Evolutionary conservation across 2,329 filamentous ascomycete species (phyloP).

Genomic region (Drechslerella dactyloides): DNA sequence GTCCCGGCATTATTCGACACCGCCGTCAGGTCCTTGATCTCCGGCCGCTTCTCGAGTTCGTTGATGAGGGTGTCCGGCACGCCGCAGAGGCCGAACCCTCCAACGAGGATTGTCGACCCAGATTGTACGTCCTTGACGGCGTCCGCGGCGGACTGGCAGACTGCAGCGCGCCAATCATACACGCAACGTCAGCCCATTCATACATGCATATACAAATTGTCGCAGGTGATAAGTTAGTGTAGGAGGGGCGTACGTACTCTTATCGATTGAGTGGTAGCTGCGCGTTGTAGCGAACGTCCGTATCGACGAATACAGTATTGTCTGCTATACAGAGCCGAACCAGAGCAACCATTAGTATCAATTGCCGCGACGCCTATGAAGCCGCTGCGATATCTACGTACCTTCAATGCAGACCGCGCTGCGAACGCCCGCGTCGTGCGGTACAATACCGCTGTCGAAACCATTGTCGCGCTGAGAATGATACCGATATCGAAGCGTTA

Average conservation of each 20-base stretch:
- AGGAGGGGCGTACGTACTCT: slow-evolving; percentile 9
- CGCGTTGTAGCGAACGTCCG: slow-evolving; percentile 49
- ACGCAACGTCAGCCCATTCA: neutral
- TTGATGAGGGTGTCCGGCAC: slow-evolving; percentile 77
- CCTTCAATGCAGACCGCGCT: slow-evolving; percentile 36
- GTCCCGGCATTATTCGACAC: slow-evolving; percentile 82
- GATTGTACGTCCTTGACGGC: slow-evolving; percentile 74
- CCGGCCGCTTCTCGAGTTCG: slow-evolving; percentile 63
- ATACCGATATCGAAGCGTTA: too few species aligned
- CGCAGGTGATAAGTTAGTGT: neutral
- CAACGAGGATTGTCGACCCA: slow-evolving; percentile 73
- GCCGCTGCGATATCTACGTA: slow-evolving; percentile 3
- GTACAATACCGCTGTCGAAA: slow-evolving; percentile 29
- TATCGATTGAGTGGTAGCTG: slow-evolving; percentile 37
- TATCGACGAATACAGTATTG: slow-evolving; percentile 42
- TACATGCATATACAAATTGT: neutral
- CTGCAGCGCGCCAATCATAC: slow-evolving; percentile 28
- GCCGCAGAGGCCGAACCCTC: slow-evolving; percentile 82
- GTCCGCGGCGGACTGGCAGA: slow-evolving; percentile 65
- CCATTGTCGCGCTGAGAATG: slow-evolving; percentile 12
- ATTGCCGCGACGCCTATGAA: neutral
- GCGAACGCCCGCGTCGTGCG: slow-evolving; percentile 35
- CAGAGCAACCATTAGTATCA: neutral
- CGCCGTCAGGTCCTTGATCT: slow-evolving; percentile 65
- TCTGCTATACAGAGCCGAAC: too few species aligned